Evolutionary conservation across 371 early-diverging fungal genomes (phyloP), one percentile per base, ranked within the genome.

Genomic region (Mortierella polycephala): DNA sequence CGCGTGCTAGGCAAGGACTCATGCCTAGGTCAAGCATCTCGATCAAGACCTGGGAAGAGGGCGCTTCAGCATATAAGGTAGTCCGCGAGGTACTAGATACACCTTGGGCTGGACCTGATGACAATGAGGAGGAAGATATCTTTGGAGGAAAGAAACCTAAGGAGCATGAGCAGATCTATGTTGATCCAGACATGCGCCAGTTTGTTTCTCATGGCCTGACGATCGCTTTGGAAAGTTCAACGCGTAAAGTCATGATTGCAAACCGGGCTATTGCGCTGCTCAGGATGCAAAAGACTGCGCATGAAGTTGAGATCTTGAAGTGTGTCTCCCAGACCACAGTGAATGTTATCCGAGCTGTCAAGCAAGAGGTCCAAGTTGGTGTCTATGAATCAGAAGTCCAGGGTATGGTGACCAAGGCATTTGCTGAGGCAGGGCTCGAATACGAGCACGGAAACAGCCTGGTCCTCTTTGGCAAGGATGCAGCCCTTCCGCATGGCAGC

Each of bases 401-500:
- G 21, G 44, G 46, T 0, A 37, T 85, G 52, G 71, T 86, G 80
- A 70, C 75, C 4, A 20, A 62, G 14, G 87, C 88, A 9, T 69
- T 84, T 8, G 20, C 58, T 0, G 65, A 65, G 2, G 81, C 85
- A 1, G 89, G 89, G 2, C 65, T 89, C 21, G 75, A 67, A 11
- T 79, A 79, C 52, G 69, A 72, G 40, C 37, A 57, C 5, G 80
- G 80, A 39, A 76, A 84, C 18, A 86, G 85, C 2, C 82, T 88
- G 84, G 89, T 89, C 0, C 71, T 89, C 40, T 87, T 88, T 21
- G 74, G 87, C 13, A 82, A 87, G 7, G 84, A 87, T 42, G 89
- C 89, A 5, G 89, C 88, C 1, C 74, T 87, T 5, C 89, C 89
- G 7, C 89, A 89, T 42, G 89, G 89, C n/a, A 72, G 82, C 10